A percentile compares a stretch with the other conserved stretches of the same genome.
Conservation (phyloP, 106 monocot species). For the Acanthochlamys bracteata region DNA sequence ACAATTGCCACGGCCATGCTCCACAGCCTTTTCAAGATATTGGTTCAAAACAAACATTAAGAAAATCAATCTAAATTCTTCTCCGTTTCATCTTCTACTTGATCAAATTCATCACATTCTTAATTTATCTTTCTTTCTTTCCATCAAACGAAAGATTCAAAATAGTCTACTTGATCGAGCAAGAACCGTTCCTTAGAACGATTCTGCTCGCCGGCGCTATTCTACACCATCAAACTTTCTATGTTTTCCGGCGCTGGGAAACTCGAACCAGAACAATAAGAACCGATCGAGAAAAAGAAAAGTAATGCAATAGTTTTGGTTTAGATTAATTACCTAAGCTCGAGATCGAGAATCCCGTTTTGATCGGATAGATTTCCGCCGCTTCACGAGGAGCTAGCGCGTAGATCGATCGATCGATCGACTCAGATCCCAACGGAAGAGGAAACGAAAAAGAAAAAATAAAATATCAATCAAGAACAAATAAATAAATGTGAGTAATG, state of each 20-base stretch:
- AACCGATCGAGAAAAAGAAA: not conserved
- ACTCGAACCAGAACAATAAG: not conserved
- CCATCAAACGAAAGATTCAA: not conserved
- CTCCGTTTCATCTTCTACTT: no score
- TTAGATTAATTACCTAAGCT: not conserved
- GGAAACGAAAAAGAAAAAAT: no score
- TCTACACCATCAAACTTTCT: not conserved
- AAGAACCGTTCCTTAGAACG: not conserved
- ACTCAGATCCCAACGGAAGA: slow-evolving; percentile 2
- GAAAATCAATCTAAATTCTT: no score
- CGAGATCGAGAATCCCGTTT: slow-evolving; percentile 2
- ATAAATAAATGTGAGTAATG: no score
- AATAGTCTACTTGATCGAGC: not conserved
- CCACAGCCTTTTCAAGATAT: not conserved
- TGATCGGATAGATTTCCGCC: slow-evolving; percentile 12
- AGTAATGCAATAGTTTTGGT: not conserved
- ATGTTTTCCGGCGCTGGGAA: not conserved
- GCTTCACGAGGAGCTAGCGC: no score
- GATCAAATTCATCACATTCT: not conserved
- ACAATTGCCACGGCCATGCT: not conserved
- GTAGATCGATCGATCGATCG: not conserved
- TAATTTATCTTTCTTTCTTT: not conserved
- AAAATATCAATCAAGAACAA: no score
- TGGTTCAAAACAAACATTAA: not conserved
- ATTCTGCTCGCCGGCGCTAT: not conserved